Evolutionary conservation across 208 protist genomes (phyloP).

Genomic region (Herpetomonas muscarum): DNA sequence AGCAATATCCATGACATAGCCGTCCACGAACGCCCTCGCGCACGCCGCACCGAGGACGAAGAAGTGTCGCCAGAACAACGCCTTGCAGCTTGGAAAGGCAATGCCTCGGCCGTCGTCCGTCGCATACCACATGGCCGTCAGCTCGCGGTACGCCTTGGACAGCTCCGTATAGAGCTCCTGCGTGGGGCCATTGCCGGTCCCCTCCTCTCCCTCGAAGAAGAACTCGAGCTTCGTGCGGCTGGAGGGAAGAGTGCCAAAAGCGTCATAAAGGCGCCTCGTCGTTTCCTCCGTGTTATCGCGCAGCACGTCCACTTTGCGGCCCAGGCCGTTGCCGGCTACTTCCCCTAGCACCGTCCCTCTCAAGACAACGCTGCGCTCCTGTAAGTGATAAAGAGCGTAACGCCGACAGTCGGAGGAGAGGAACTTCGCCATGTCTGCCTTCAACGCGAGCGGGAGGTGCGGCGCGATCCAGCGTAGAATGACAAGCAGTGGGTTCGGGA

Average conservation of each 20-base stretch:
- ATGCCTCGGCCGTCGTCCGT: slow-evolving; percentile 46
- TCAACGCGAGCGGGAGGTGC: slow-evolving; percentile 46
- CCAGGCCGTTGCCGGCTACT: slow-evolving; percentile 50
- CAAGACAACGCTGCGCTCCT: slow-evolving; percentile 31
- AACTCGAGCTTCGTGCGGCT: slow-evolving; percentile 71
- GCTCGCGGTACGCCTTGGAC: slow-evolving; percentile 30
- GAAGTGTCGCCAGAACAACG: slow-evolving; percentile 45
- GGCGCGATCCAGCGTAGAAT: slow-evolving; percentile 24
- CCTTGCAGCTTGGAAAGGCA: slow-evolving; percentile 50
- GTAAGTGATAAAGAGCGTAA: slow-evolving; percentile 64
- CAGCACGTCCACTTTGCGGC: slow-evolving; percentile 41
- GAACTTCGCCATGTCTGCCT: slow-evolving; percentile 58
- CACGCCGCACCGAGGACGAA: slow-evolving; percentile 71
- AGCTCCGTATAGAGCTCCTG: slow-evolving; percentile 86
- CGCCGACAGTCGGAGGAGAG: slow-evolving; percentile 60
- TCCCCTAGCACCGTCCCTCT: slow-evolving; percentile 45
- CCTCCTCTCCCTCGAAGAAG: slow-evolving; percentile 74
- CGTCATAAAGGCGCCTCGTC: slow-evolving; percentile 28
- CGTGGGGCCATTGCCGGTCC: slow-evolving; percentile 79
- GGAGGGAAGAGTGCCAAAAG: slow-evolving; percentile 36
- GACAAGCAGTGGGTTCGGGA: slow-evolving; percentile 31
- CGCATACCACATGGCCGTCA: slow-evolving; percentile 50
- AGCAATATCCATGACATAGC: slow-evolving; percentile 62
- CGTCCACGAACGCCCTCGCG: slow-evolving; percentile 69
- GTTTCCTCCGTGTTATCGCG: slow-evolving; percentile 31